Conservation (phyloP, 2,329 filamentous ascomycete species). For the Trichoderma cornu-damae region DNA sequence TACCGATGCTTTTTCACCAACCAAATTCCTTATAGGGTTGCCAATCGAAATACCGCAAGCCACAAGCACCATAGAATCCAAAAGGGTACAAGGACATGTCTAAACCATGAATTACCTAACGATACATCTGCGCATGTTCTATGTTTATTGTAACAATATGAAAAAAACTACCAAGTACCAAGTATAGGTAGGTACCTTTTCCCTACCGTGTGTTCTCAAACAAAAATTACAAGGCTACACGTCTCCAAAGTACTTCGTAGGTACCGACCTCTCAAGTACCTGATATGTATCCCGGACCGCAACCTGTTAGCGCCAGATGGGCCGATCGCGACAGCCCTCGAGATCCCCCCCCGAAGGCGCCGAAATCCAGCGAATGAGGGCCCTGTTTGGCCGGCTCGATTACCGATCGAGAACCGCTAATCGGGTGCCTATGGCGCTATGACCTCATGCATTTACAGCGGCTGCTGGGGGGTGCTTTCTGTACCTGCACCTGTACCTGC, state of each 20-base stretch:
- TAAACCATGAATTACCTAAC: no score
- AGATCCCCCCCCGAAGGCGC: constrained; percentile 1
- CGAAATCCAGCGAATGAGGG: not conserved
- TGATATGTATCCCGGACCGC: not conserved
- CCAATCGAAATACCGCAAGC: no score
- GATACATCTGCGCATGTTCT: no score
- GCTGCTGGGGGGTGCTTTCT: not conserved
- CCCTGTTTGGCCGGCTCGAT: not conserved
- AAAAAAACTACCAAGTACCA: no score
- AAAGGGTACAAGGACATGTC: no score
- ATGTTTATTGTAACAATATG: no score
- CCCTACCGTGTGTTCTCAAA: not conserved
- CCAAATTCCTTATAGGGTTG: no score
- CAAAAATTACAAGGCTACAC: no score
- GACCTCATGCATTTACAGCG: constrained; percentile 16
- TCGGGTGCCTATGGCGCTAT: constrained; percentile 6
- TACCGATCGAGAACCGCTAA: constrained; percentile 5
- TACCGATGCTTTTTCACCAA: no score
- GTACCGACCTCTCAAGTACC: no score
- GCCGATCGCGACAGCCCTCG: not conserved
- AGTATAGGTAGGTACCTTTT: no score
- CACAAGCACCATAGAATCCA: no score
- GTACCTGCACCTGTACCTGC: constrained; percentile 7
- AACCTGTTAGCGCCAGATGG: not conserved
- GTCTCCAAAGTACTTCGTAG: not conserved